Evolutionary conservation across 208 protist species (phyloP).

Genomic region (Naegleria gruberi): DNA sequence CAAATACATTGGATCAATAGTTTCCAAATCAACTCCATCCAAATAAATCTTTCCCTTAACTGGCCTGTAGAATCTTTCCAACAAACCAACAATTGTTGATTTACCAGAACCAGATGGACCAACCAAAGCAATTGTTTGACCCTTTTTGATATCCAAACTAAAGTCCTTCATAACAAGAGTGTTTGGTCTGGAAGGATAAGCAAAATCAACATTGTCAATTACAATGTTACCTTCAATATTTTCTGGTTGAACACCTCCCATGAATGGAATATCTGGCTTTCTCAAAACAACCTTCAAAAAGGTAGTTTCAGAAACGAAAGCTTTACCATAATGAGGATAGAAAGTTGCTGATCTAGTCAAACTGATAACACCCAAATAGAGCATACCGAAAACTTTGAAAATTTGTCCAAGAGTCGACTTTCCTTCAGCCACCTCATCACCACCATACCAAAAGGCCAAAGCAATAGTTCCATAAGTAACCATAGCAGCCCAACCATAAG

Average conservation of each 20-base stretch:
- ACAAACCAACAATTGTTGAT: neutral
- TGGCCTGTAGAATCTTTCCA: neutral
- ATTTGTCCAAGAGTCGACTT: neutral
- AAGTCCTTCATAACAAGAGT: neutral
- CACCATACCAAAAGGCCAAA: constrained; percentile 1
- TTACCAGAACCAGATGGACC: too few species aligned
- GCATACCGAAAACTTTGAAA: neutral
- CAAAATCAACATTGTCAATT: neutral
- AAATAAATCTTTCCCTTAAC: neutral
- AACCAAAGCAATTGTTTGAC: neutral
- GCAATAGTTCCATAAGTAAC: too few species aligned
- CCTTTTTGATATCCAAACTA: neutral
- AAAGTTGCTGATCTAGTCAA: neutral
- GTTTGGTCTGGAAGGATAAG: neutral
- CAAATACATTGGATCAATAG: neutral
- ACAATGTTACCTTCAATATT: neutral
- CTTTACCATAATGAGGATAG: neutral
- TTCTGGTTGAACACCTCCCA: neutral
- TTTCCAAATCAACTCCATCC: neutral
- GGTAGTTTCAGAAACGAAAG: neutral
- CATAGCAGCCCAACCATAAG: neutral
- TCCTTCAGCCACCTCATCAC: neutral
- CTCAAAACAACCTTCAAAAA: neutral
- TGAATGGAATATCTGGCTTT: neutral
- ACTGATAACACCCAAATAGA: neutral